Conservation (phyloP, 2,329 filamentous ascomycete genomes). For the Botrytis medusae region DNA sequence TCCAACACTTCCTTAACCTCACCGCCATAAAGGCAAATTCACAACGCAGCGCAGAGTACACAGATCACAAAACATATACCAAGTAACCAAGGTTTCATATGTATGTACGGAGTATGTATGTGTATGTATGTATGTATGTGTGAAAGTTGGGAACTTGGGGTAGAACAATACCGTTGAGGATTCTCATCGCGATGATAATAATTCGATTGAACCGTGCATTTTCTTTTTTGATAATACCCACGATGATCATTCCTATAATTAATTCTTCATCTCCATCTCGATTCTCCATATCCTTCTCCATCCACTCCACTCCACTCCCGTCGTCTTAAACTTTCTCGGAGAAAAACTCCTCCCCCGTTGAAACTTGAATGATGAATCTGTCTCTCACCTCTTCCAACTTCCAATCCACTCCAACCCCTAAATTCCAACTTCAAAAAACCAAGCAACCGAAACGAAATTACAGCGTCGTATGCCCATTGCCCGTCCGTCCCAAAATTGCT, state of each 20-base stretch:
- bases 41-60: background rate
- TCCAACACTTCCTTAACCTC: background rate
- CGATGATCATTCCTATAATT: background rate
- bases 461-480: background rate
- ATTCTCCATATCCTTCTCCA: background rate
- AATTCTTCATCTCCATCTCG: background rate
- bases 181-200: background rate
- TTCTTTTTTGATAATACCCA: background rate
- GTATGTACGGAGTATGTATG: background rate
- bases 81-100: background rate
- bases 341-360: background rate
- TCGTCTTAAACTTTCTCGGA: background rate
- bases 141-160: background rate
- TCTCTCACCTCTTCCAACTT: background rate
- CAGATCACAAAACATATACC: background rate
- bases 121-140: background rate
- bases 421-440: background rate
- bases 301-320: slow-evolving; percentile 1
- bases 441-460: background rate
- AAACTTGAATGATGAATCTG: background rate
- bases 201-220: background rate
- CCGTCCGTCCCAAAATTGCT: background rate
- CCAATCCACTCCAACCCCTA: background rate
- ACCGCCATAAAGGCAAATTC: background rate
- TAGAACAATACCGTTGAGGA: background rate